Conservation (phyloP, 148 eudicot species). For the Salicornia ramosissima region DNA sequence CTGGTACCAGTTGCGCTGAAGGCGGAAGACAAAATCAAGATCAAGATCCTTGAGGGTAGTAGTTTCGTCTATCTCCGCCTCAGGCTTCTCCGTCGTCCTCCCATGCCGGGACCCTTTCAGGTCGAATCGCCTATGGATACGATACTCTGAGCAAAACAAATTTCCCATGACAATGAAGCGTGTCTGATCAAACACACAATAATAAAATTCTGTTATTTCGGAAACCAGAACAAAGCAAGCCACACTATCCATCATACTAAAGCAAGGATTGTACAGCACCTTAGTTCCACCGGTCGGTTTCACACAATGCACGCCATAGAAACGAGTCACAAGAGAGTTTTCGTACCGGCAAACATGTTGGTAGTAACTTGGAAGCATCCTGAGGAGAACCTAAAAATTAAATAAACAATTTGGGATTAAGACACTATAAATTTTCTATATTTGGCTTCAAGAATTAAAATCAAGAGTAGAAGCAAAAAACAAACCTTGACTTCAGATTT, state of each 20-base stretch:
- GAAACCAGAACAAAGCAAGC: background rate
- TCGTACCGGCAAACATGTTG: constrained; percentile 75
- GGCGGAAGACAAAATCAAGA: constrained; percentile 76
- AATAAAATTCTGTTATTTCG: background rate
- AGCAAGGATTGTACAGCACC: constrained; percentile 35
- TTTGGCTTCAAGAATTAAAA: no score
- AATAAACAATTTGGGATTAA: constrained; percentile 24
- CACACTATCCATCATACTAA: background rate
- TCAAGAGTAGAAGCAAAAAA: constrained; percentile 12
- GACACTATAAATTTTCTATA: constrained; percentile 15
- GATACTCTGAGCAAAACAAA: constrained; percentile 85
- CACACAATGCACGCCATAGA: constrained; percentile 91
- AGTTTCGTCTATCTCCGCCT: constrained; percentile 86
- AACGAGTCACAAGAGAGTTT: constrained; percentile 78
- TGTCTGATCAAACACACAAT: constrained; percentile 38
- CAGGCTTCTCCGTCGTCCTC: constrained; percentile 68
- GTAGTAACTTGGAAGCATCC: constrained; percentile 96
- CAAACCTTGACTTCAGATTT: constrained; percentile 99
- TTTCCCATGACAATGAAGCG: constrained; percentile 97
- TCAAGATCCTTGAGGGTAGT: constrained; percentile 98
- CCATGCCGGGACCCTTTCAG: constrained; percentile 97
- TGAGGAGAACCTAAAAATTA: constrained; percentile 69
- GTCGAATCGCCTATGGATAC: constrained; percentile 87
- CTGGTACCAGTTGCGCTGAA: constrained; percentile 82
- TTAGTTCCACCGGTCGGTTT: constrained; percentile 89